Percentiles rank a stretch among this genome's conserved stretches.
Conservation (phyloP, 1,284 basidiomycete genomes). For the Pseudomicrostroma phylloplanum region DNA sequence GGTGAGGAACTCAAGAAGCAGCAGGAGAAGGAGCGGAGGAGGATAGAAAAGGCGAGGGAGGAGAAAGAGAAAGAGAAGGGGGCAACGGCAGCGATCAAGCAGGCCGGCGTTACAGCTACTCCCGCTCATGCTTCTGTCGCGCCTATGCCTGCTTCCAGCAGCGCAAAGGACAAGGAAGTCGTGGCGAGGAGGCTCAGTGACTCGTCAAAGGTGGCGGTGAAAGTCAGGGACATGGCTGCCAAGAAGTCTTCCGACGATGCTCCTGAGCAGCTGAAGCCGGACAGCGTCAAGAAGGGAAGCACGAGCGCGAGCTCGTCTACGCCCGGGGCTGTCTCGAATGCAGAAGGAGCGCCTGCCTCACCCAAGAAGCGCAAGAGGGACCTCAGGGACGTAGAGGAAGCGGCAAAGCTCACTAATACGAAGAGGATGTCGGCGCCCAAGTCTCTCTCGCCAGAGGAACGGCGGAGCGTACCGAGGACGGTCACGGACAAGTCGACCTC, state of each 20-base stretch:
- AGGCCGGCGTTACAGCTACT: background rate
- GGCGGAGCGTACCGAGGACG: too few species aligned
- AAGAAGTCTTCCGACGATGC: background rate
- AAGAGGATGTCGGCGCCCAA: too few species aligned
- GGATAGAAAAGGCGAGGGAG: background rate
- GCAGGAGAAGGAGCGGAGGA: slow-evolving; percentile 4
- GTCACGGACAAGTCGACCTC: too few species aligned
- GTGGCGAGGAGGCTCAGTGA: background rate
- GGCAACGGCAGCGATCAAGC: background rate
- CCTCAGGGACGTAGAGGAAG: too few species aligned
- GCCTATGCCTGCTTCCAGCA: background rate
- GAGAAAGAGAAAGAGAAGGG: background rate
- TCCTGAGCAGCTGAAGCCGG: background rate
- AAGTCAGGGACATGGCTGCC: background rate
- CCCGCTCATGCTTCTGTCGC: background rate
- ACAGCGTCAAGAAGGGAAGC: background rate
- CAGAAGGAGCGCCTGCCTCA: background rate
- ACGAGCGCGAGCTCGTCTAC: background rate
- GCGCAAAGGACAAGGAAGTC: background rate
- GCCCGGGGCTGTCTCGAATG: background rate
- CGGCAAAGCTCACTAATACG: too few species aligned
- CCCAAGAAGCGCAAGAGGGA: background rate
- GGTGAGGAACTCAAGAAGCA: background rate
- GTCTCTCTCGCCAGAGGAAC: too few species aligned
- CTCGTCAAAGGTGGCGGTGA: too few species aligned